Conservation (phyloP, 495 filamentous ascomycete genomes). For the Penicillium atrosanguineum region DNA sequence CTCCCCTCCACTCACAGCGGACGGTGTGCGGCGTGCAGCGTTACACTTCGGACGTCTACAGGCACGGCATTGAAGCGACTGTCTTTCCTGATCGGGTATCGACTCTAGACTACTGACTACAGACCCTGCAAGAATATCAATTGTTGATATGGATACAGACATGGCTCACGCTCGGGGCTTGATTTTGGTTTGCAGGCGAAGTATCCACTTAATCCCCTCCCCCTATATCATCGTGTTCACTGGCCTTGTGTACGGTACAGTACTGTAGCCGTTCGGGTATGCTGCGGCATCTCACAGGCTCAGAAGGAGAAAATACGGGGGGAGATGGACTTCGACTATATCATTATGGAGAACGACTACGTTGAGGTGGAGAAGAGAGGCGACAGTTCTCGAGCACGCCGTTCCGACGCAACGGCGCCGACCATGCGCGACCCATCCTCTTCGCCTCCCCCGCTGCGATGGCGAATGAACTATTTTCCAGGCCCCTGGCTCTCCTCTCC, state of each 20-base stretch:
- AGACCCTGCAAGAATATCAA: neutral
- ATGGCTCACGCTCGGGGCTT: too few species aligned
- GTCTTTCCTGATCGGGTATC: neutral
- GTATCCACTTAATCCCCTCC: neutral
- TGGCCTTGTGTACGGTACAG: too few species aligned
- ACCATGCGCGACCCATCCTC: conserved; percentile 1
- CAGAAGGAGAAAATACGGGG: too few species aligned
- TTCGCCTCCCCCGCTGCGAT: conserved; percentile 21
- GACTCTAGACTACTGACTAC: neutral
- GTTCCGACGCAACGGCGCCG: neutral
- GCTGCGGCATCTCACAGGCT: neutral
- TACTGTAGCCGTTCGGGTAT: neutral
- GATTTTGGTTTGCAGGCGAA: neutral
- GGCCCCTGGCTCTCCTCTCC: neutral
- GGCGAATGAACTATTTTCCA: conserved; percentile 12
- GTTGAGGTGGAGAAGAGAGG: neutral
- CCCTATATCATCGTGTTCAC: neutral
- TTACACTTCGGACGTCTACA: neutral
- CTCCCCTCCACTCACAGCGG: neutral
- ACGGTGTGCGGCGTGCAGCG: too few species aligned
- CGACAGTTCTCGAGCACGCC: neutral
- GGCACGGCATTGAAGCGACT: neutral
- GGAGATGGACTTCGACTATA: neutral
- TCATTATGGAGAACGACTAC: neutral
- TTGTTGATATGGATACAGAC: neutral